A percentile compares a stretch with the other conserved stretches of the same genome.
phyloP scores from a whole-genome alignment of 2,329 filamentous ascomycete species.

The Xylaria sp. region DNA sequence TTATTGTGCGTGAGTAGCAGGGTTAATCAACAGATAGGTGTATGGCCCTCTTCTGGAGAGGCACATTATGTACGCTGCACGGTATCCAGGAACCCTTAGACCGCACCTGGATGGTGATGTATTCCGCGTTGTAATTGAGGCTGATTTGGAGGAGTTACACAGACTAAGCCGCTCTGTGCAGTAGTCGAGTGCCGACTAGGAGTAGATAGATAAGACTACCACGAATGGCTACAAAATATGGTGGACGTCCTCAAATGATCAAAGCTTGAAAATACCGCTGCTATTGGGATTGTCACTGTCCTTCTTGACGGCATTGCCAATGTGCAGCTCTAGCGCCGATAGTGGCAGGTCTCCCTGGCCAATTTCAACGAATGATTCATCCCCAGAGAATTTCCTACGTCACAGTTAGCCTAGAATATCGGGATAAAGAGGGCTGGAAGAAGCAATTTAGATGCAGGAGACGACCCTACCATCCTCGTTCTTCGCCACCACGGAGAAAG shows the following conservation, averaged over 20 bases:
- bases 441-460: slow-evolving; percentile 2
- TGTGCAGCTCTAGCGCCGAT: slow-evolving; percentile 30
- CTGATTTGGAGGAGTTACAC: slow-evolving; percentile 4
- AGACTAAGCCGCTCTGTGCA: neutral
- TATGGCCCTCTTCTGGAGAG: neutral
- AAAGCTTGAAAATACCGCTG: slow-evolving; percentile 23
- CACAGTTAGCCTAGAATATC: slow-evolving; percentile 23
- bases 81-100: neutral
- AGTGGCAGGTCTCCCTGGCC: slow-evolving; percentile 32
- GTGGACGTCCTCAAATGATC: slow-evolving; percentile 3
- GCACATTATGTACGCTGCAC: neutral
- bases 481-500: slow-evolving; percentile 79
- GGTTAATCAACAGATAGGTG: neutral
- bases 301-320: slow-evolving; percentile 31
- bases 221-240: neutral
- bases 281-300: neutral
- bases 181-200: neutral
- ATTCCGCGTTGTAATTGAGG: neutral
- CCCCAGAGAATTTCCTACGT: slow-evolving; percentile 47
- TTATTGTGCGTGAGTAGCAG: neutral
- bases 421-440: slow-evolving; percentile 15
- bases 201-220: neutral
- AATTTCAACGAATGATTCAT: slow-evolving; percentile 46
- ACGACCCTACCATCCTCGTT: slow-evolving; percentile 79
- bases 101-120: neutral